Base-by-base conservation (phyloP, 768 basidiomycete genomes). In the Psilocybe sp. region DNA sequence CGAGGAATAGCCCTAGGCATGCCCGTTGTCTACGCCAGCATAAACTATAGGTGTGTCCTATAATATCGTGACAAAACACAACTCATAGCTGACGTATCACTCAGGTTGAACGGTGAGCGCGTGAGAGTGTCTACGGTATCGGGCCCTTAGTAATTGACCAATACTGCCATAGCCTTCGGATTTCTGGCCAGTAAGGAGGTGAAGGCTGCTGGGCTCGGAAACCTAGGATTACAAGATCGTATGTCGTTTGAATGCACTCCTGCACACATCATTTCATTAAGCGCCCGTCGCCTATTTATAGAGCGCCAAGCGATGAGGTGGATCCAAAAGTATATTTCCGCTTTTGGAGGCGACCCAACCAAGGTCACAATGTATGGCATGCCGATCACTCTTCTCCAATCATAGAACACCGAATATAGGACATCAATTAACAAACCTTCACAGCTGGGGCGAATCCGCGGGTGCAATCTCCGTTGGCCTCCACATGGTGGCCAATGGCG, bases 221-320 rank as follows among this genome's bases (percentile, higher is more conserved):
- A 87, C 57, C 67, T 85, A 18, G 85, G 86, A 7, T 66, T 89
- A 18, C 78, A 77, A 49, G 85, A 87, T 67, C 81, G 81, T 80
- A 57, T 64, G 79, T 49, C 13, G 12, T 64, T 28, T 28, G 7
- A 7, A 18, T 2, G 12, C 34, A 4, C 39, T 12, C 11, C 8
- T 40, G 12, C 35, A 18, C 13, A 15, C n/a, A 19, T 11, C 10
- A 18, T 12, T 0, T 39, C 11, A 1, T 19, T 23, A 23, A 31
- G 37, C 23, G 23, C 9, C 19, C 38, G n/a, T 18, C 10, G n/a
- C 13, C 3, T 31, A 16, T 12, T 12, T 38, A 5, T 60, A 85
- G 78, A 81, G 58, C 72, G 80, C 15, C 66, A 78, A 32, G 84
- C 81, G 1, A 60, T 89, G n/a, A 64, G 78, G 40, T 88, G 86